Base-by-base conservation (phyloP, 345 rosid species). In the Ceriops zippeliana region DNA sequence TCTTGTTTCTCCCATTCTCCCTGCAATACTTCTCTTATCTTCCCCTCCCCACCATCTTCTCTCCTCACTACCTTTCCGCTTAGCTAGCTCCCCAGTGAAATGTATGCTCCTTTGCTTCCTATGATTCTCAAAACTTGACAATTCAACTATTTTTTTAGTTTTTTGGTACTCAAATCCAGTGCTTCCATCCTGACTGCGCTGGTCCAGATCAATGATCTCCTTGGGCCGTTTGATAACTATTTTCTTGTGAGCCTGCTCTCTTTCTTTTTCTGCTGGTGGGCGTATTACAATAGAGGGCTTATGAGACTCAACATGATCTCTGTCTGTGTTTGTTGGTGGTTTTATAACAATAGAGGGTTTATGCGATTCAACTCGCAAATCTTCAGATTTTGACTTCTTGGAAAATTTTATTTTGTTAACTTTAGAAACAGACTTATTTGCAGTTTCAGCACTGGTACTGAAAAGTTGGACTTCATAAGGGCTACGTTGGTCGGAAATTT, bases 41-140 rank as follows among this genome's bases (percentile, higher is more conserved):
- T 86, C 96, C 78, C 90, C 97, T 73, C 85, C 96, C 96, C 91
- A 87, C 87, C 83, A 80, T 49, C 82, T 86, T 71, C 81, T 84
- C 58, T 91, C 91, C 66, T 85, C 92, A 66, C 79, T 82, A 30
- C 78, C 81, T 69, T 87, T 87, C 79, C 81, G 83, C 80, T 77
- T 85, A 51, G 81, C 58, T 28, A 89, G 80, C 32, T 83, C 84
- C 57, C 79, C 89, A 30, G 69, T 26, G 67, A 81, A 69, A 71
- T 59, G 75, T 64, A 73, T 65, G 61, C 68, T 83, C 52, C 79
- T 85, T 67, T 81, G 87, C 67, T 73, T 79, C 51, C 82, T 69
- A 49, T 62, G 79, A 75, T 78, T 85, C 73, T 84, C 91, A 32
- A 85, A 81, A 79, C 88, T 87, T 16, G 96, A 83, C 54, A 91